Evolutionary conservation across 1,139 yeast genomes (phyloP), one percentile per base, ranked within the genome.

Genomic region (Magnusiomyces suaveolens): DNA sequence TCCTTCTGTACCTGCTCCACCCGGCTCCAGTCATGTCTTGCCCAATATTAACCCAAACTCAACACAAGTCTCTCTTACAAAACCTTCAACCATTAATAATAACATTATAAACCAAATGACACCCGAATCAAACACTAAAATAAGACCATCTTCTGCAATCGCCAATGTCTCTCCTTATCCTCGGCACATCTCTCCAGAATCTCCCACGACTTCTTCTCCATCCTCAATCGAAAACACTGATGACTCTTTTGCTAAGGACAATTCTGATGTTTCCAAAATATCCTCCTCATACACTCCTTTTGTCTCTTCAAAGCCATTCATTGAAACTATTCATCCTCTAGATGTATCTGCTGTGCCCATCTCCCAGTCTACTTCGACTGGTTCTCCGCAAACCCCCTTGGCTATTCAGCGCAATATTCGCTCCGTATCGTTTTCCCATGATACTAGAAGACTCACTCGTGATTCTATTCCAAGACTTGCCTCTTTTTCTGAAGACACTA

Each of bases 351-450:
- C 41, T 16, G 16, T 16, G 8, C 18, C 41, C 16, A 38, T 38
- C 6, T 3, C 16, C 16, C 41, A 38, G 41, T 12, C 33, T 12
- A 29, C 33, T n/a, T 41, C 44, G 6, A 10, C 44, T 16, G 44
- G 44, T 18, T 41, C 44, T 20, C 44, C 44, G 6, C 8, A n/a
- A 41, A 41, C 25, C 23, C 48, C 48, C 21, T 10, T 46, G 2
- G 23, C 12, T 21, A 26, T n/a, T 14, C 48, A 46, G 16, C 33
- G 48, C 12, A 46, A 29, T 20, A 20, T 20, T 29, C 36, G 48
- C 20, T 46, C 48, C 6, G 23, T 46, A 6, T 46, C 48, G n/a
- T 46, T 46, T 46, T 46, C 48, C 2, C 48, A 46, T 46, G n/a
- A 16, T 16, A 29, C 6, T 29, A 46, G 48, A 46, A 10, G 24